phyloP scores from a whole-genome alignment of 2,329 filamentous ascomycete genomes.

The Alternaria atra region DNA sequence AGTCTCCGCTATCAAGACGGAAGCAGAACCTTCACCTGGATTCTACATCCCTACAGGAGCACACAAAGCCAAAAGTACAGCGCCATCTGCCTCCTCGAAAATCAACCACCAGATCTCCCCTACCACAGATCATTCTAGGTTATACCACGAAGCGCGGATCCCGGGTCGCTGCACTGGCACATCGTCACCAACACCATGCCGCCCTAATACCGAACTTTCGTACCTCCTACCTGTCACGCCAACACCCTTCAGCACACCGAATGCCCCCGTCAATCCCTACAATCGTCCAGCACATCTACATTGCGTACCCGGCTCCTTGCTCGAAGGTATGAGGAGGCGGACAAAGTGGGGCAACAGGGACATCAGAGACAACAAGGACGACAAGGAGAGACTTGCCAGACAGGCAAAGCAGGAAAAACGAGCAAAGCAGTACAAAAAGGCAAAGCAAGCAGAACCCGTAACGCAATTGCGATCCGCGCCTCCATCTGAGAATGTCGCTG shows the following conservation, averaged over 20 bases:
- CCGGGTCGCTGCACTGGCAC: constrained; percentile 45
- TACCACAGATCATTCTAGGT: neutral
- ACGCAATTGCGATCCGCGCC: neutral
- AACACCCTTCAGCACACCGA: constrained; percentile 77
- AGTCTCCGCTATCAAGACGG: neutral
- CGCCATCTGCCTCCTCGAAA: neutral
- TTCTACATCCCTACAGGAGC: neutral
- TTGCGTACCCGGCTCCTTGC: neutral
- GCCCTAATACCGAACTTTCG: constrained; percentile 73
- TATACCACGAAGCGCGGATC: neutral
- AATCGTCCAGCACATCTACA: neutral
- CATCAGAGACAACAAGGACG: neutral
- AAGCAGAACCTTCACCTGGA: neutral
- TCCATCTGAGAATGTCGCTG: neutral
- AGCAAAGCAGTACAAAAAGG: neutral
- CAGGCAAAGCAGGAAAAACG: neutral
- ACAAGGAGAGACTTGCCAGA: neutral
- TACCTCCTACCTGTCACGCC: constrained; percentile 70
- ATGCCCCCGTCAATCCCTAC: constrained; percentile 2
- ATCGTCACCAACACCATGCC: constrained; percentile 63
- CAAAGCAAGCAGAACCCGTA: neutral
- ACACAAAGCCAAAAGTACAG: neutral
- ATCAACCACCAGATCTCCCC: neutral
- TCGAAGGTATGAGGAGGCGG: constrained; percentile 1
- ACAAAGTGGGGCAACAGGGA: constrained; percentile 5